Conservation (phyloP, 441 rosid species). For the Gossypium gossypioides region DNA sequence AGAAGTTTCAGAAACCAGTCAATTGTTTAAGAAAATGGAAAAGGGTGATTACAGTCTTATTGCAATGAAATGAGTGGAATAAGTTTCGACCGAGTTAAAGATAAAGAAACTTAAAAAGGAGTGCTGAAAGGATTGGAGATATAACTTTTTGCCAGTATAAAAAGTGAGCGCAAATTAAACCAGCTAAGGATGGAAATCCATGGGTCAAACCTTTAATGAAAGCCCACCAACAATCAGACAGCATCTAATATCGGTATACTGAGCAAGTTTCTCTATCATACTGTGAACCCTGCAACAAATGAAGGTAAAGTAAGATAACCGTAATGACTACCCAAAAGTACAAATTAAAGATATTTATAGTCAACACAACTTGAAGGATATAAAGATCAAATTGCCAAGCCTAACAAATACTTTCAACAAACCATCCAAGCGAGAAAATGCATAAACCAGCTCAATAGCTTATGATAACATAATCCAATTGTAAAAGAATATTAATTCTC, state of each 20-base stretch:
- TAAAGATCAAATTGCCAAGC: neutral
- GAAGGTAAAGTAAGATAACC: neutral
- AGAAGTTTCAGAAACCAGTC: neutral
- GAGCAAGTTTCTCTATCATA: constrained; percentile 82
- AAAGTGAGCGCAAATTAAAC: neutral
- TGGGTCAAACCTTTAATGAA: constrained; percentile 56
- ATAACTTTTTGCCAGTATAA: neutral
- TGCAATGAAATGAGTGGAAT: neutral
- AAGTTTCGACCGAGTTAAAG: neutral
- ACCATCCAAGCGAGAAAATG: neutral
- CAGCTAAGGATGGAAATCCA: constrained; percentile 5
- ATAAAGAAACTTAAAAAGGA: neutral
- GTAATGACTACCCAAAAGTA: neutral
- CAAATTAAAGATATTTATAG: neutral
- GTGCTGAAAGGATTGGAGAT: neutral
- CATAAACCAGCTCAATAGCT: neutral
- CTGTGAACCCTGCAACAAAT: constrained; percentile 69
- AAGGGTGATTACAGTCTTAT: neutral
- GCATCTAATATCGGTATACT: constrained; percentile 79
- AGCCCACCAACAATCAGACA: constrained; percentile 92
- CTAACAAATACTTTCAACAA: neutral
- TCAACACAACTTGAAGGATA: neutral
- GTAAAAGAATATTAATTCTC: neutral
- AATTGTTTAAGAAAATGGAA: neutral
- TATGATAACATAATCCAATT: neutral